These are phyloP conservation scores for Colletotrichum sp. DNA, from an alignment of 2,329 filamentous ascomycete genomes.

Conservation along the genomic window DNA sequence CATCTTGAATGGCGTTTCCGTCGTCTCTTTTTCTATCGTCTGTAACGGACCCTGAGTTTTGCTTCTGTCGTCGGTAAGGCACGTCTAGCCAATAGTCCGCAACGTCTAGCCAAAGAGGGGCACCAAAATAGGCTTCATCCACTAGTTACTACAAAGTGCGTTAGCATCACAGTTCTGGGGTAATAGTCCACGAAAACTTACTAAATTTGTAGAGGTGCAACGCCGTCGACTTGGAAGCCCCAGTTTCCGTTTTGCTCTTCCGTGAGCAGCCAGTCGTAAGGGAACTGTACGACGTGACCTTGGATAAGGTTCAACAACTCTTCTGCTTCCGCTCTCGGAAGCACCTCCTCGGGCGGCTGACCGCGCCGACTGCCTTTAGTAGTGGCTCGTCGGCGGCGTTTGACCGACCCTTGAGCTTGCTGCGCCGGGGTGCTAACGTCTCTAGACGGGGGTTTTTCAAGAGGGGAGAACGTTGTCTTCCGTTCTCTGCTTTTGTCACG, in stretches of 20 bases:
- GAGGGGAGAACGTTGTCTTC: constrained; percentile 61
- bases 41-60: not conserved
- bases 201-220: constrained; percentile 98
- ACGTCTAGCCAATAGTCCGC: not conserved
- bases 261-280: constrained; percentile 92
- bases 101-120: not conserved
- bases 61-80: not conserved
- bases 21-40: not conserved
- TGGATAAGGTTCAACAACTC: constrained; percentile 82
- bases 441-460: constrained; percentile 51
- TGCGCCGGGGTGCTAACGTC: constrained; percentile 34
- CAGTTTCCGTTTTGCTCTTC: constrained; percentile 95
- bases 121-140: not conserved
- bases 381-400: constrained; percentile 69
- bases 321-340: constrained; percentile 78
- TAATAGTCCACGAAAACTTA: constrained; percentile 52
- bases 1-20: not conserved
- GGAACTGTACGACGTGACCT: constrained; percentile 88
- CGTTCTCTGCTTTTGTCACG: constrained; percentile 50
- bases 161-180: constrained; percentile 27
- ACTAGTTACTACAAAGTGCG: constrained; percentile 35
- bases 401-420: constrained; percentile 54
- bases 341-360: constrained; percentile 75
- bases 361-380: constrained; percentile 72
- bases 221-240: constrained; percentile 95